Percentiles rank a stretch among this genome's conserved stretches.
These are phyloP conservation scores for Strobilomyces confusus DNA, from an alignment of 768 basidiomycete species.

Conservation along the genomic window DNA sequence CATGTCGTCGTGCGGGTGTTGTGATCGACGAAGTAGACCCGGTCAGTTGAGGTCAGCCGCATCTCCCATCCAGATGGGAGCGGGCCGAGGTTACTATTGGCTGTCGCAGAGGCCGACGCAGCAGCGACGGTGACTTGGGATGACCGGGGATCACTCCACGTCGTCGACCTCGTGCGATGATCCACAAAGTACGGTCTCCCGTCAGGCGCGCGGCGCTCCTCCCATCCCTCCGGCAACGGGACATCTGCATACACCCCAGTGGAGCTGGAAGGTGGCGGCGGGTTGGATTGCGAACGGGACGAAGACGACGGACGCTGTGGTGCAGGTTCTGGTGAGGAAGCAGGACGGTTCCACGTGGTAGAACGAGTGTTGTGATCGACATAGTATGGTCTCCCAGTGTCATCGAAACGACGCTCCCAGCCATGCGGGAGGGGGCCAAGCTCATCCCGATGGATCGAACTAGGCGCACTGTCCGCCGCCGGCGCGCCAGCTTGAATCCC, in stretches of 20 bases:
- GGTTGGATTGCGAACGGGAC: slow-evolving; percentile 15
- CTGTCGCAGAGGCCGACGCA: slow-evolving; percentile 38
- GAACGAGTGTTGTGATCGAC: slow-evolving; percentile 82
- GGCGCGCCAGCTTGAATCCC: slow-evolving; percentile 1
- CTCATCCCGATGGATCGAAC: slow-evolving; percentile 47
- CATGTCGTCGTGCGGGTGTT: slow-evolving; percentile 86
- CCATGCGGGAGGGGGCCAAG: slow-evolving; percentile 66
- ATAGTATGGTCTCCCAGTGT: slow-evolving; percentile 66
- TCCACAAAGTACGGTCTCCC: slow-evolving; percentile 75
- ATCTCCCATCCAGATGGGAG: slow-evolving; percentile 95
- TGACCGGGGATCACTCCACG: slow-evolving; percentile 84
- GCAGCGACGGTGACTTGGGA: slow-evolving; percentile 45
- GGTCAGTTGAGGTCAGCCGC: slow-evolving; percentile 78
- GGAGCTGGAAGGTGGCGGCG: slow-evolving; percentile 29
- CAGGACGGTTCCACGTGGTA: slow-evolving; percentile 73
- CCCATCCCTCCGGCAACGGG: slow-evolving; percentile 87
- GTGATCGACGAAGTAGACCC: slow-evolving; percentile 93
- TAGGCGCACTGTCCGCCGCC: slow-evolving; percentile 1
- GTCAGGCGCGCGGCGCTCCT: slow-evolving; percentile 86
- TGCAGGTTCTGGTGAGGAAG: slow-evolving; percentile 20
- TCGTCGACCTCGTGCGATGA: slow-evolving; percentile 81
- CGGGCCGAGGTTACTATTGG: slow-evolving; percentile 67
- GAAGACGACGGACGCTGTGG: slow-evolving; percentile 14
- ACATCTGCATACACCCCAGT: slow-evolving; percentile 47
- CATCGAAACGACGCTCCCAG: slow-evolving; percentile 81